Evolutionary conservation across 805 yeast genomes (phyloP).

Genomic region (Phaffomyces antillensis): DNA sequence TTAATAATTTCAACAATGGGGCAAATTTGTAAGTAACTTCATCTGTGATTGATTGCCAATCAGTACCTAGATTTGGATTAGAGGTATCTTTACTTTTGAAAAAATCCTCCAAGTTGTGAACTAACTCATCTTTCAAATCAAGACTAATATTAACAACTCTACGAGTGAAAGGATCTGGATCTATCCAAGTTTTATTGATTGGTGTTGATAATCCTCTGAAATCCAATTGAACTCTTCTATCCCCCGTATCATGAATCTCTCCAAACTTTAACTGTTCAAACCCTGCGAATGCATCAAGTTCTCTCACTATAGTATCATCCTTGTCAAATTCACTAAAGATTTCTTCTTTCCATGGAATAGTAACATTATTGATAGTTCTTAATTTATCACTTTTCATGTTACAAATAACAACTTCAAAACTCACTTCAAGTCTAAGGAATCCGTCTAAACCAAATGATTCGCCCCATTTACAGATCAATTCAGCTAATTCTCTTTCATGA

Average conservation of each 20-base stretch:
- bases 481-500: constrained; percentile 41
- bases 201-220: constrained; percentile 47
- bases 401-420: constrained; percentile 56
- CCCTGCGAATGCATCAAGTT: constrained; percentile 25
- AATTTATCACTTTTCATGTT: constrained; percentile 43
- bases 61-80: constrained; percentile 35
- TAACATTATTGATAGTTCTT: constrained; percentile 38
- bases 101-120: constrained; percentile 27
- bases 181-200: constrained; percentile 41
- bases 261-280: constrained; percentile 45
- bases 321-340: constrained; percentile 4
- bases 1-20: constrained; percentile 38
- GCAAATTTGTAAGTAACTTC: constrained; percentile 46
- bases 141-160: constrained; percentile 31
- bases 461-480: constrained; percentile 47
- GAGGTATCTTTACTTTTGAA: constrained; percentile 25
- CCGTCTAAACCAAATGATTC: constrained; percentile 49
- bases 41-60: constrained; percentile 51
- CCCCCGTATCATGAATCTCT: constrained; percentile 39
- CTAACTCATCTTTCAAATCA: constrained; percentile 29
- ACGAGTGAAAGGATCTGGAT: constrained; percentile 40
- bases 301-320: constrained; percentile 13
- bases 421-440: constrained; percentile 48
- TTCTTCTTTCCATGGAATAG: constrained; percentile 29
- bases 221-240: constrained; percentile 42